Conservation (phyloP, 169 alveolate species). For the Miamiensis avidus region DNA sequence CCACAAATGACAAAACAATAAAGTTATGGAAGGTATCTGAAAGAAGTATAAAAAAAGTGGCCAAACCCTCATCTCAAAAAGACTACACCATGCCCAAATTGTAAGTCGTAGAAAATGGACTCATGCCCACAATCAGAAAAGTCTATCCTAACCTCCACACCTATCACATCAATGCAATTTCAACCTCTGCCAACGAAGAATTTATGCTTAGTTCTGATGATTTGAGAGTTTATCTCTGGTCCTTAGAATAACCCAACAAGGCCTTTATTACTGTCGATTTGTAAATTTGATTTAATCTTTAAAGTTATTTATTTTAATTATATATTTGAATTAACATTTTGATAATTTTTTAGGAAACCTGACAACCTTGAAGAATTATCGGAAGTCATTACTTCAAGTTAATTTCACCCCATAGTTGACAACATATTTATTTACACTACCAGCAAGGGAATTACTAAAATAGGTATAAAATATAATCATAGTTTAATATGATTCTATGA, state of each 20-base stretch:
- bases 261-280: constrained; percentile 73
- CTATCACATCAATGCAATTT: constrained; percentile 61
- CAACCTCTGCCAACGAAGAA: constrained; percentile 56
- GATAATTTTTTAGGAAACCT: constrained; percentile 39
- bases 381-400: constrained; percentile 74
- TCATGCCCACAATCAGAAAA: constrained; percentile 44
- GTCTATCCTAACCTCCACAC: constrained; percentile 48
- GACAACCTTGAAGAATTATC: constrained; percentile 66
- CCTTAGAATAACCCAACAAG: constrained; percentile 51
- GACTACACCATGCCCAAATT: constrained; percentile 49
- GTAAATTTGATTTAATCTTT: not conserved
- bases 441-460: constrained; percentile 63
- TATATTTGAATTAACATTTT: too few species aligned
- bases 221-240: constrained; percentile 70
- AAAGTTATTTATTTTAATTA: too few species aligned
- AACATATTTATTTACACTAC: constrained; percentile 61
- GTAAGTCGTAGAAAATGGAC: constrained; percentile 42
- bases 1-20: constrained; percentile 71
- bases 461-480: constrained; percentile 29
- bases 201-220: constrained; percentile 73
- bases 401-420: constrained; percentile 61
- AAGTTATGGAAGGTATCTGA: constrained; percentile 70
- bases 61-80: constrained; percentile 32
- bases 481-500: too few species aligned
- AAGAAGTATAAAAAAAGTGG: constrained; percentile 50